phyloP scores from a whole-genome alignment of 345 rosid species.

The Kandelia obovata region DNA sequence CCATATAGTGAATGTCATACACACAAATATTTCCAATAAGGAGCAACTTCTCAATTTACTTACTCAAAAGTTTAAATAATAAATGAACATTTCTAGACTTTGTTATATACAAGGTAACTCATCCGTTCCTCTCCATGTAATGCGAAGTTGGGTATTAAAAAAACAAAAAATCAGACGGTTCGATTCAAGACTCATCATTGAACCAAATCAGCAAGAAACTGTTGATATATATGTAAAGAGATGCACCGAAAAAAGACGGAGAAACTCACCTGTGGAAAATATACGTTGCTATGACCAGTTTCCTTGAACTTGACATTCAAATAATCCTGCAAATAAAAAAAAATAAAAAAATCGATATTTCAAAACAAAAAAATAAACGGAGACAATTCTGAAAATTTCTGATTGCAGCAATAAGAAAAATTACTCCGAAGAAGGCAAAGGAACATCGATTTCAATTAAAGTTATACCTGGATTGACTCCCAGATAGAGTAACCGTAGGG shows the following conservation, averaged over 20 bases:
- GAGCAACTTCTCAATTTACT: background rate
- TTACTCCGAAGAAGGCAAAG: background rate
- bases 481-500: slow-evolving; percentile 94
- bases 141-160: too few species aligned
- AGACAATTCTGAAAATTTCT: background rate
- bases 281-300: slow-evolving; percentile 93
- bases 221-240: background rate
- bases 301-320: slow-evolving; percentile 88
- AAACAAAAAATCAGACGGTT: too few species aligned
- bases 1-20: slow-evolving; percentile 13
- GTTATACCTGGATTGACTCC: slow-evolving; percentile 90
- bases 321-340: slow-evolving; percentile 53
- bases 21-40: background rate
- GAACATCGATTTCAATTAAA: background rate
- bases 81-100: too few species aligned
- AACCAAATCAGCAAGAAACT: background rate
- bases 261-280: slow-evolving; percentile 77
- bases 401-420: background rate
- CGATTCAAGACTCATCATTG: too few species aligned
- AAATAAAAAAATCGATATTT: background rate
- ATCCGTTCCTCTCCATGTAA: too few species aligned
- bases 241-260: background rate
- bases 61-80: background rate
- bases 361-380: background rate
- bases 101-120: too few species aligned